phyloP scores from a whole-genome alignment of 2,329 filamentous ascomycete species.

The Trichoderma polysporum region DNA sequence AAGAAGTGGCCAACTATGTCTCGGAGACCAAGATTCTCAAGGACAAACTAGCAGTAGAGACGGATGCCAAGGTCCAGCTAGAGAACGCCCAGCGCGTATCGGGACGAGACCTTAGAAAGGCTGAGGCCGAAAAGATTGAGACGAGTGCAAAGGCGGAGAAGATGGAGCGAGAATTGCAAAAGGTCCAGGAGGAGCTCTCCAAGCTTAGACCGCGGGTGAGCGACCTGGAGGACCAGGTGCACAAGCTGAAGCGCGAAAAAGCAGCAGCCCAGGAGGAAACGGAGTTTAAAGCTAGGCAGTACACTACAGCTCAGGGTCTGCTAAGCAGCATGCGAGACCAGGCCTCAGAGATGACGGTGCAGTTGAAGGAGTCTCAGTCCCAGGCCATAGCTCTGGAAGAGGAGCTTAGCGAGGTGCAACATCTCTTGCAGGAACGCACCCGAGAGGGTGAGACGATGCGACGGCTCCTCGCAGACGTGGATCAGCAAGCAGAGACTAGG shows the following conservation, averaged over 20 bases:
- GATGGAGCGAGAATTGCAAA: conserved; percentile 65
- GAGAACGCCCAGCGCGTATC: conserved; percentile 77
- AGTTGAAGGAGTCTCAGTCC: conserved; percentile 84
- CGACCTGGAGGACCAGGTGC: conserved; percentile 72
- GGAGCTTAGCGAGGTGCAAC: conserved; percentile 84
- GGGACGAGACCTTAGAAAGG: conserved; percentile 73
- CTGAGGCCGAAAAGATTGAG: conserved; percentile 78
- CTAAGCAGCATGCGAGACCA: conserved; percentile 94
- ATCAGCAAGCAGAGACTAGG: conserved; percentile 76
- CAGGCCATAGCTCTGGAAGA: conserved; percentile 87
- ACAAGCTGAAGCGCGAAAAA: conserved; percentile 67
- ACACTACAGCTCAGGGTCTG: conserved; percentile 78
- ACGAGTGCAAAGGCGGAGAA: conserved; percentile 72
- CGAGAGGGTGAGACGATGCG: conserved; percentile 96
- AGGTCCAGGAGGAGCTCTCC: conserved; percentile 70
- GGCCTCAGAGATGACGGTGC: conserved; percentile 79
- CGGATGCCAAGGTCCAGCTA: conserved; percentile 65
- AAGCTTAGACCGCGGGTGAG: conserved; percentile 61
- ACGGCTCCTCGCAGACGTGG: conserved; percentile 79
- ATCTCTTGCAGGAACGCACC: conserved; percentile 81
- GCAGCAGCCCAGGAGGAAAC: conserved; percentile 72
- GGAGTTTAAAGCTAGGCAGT: conserved; percentile 80
- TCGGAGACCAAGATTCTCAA: conserved; percentile 74
- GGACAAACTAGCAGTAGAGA: conserved; percentile 75
- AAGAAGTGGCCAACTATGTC: conserved; percentile 71